phyloP scores from a whole-genome alignment of 257 asterid genomes.

The Ajuga chamaepitys region DNA sequence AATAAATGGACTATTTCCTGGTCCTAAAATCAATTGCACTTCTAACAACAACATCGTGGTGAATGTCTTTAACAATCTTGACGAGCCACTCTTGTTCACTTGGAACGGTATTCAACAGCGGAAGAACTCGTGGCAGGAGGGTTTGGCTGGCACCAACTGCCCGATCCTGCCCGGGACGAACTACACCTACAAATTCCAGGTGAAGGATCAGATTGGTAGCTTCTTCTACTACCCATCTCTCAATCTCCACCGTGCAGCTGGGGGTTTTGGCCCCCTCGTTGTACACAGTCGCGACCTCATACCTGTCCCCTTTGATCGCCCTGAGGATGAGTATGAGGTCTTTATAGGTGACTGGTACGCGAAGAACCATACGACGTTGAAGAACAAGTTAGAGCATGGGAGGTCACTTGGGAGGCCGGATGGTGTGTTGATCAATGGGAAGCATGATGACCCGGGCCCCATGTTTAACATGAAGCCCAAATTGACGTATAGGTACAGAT shows the following conservation, averaged over 20 bases:
- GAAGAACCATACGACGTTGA: conserved; percentile 32
- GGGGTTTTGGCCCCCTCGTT: conserved; percentile 42
- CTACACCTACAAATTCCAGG: conserved; percentile 50
- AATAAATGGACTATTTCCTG: conserved; percentile 59
- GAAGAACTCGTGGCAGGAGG: conserved; percentile 73
- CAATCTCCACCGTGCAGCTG: conserved; percentile 48
- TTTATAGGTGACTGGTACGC: conserved; percentile 66
- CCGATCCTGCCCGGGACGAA: conserved; percentile 54
- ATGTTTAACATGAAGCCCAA: conserved; percentile 40
- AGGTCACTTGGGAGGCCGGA: conserved; percentile 32
- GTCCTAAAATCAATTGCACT: conserved; percentile 60
- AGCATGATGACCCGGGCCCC: conserved; percentile 20
- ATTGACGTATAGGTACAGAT: conserved; percentile 43
- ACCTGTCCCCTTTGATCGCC: conserved; percentile 51
- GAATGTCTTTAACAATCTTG: conserved; percentile 51
- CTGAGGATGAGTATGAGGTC: conserved; percentile 34
- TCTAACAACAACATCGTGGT: conserved; percentile 63
- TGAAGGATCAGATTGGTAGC: conserved; percentile 66
- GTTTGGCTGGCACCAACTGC: conserved; percentile 45
- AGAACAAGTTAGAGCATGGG: conserved; percentile 32
- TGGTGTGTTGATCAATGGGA: conserved; percentile 51
- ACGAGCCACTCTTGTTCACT: conserved; percentile 49
- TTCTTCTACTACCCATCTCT: conserved; percentile 55
- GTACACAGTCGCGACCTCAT: conserved; percentile 47
- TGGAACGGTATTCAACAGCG: conserved; percentile 71